Conservation (phyloP, 148 eudicot genomes). For the Fagopyrum esculentum region DNA sequence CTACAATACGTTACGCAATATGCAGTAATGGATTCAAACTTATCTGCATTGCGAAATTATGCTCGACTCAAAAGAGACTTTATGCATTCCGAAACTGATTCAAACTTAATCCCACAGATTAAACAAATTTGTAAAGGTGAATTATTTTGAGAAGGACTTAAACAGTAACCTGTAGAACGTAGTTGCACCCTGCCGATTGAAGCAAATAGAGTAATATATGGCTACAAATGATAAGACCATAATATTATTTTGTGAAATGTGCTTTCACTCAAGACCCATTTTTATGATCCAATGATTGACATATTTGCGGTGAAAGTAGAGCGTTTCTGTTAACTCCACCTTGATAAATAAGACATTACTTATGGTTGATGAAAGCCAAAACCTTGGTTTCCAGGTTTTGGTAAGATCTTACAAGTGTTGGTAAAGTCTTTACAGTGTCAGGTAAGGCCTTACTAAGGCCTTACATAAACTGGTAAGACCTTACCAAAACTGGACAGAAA, state of each 20-base stretch:
- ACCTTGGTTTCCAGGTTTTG: no score
- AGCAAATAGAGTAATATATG: not conserved
- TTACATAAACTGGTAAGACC: no score
- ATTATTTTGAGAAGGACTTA: not conserved
- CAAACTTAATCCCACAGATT: not conserved
- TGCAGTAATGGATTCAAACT: not conserved
- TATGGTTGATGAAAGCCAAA: no score
- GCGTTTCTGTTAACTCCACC: no score
- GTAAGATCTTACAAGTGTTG: no score
- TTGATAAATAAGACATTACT: no score
- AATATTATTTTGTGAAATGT: not conserved
- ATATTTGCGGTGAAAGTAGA: not conserved
- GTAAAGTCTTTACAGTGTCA: no score
- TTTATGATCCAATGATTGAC: not conserved
- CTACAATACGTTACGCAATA: not conserved
- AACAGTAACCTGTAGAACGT: not conserved
- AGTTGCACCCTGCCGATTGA: not conserved
- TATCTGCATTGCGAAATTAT: not conserved
- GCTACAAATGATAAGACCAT: not conserved
- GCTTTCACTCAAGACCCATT: not conserved
- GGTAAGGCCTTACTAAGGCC: no score
- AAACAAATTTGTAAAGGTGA: not conserved
- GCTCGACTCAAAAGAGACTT: not conserved
- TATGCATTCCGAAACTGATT: not conserved
- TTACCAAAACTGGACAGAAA: no score